A percentile compares a stretch with the other conserved stretches of the same genome.
phyloP scores from a whole-genome alignment of 805 yeast species.

The Blastobotrys peoriensis region DNA sequence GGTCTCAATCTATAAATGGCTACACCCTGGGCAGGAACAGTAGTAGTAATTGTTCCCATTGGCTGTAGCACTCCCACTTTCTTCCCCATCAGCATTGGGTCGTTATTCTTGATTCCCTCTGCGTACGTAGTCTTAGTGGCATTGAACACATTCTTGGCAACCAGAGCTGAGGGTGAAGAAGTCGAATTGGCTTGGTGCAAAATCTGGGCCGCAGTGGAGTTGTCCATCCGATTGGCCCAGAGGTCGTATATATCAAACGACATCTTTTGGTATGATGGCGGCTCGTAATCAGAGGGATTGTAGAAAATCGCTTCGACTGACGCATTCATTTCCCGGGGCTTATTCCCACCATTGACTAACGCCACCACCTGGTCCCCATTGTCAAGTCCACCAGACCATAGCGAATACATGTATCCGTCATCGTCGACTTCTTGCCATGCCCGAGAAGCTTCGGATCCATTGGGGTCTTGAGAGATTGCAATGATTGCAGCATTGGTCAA shows the following conservation, averaged over 20 bases:
- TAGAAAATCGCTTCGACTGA: slow-evolving; percentile 3
- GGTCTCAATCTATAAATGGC: not conserved
- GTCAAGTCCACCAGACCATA: slow-evolving; percentile 7
- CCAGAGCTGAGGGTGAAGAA: too few relatives aligned
- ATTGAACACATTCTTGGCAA: too few relatives aligned
- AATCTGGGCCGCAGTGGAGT: too few relatives aligned
- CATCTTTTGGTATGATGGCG: not conserved
- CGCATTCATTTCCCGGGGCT: not conserved
- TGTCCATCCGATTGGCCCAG: slow-evolving; percentile 4
- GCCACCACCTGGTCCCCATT: slow-evolving; percentile 8
- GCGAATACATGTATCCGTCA: slow-evolving; percentile 1
- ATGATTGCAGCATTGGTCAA: slow-evolving; percentile 13
- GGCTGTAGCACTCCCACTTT: not conserved
- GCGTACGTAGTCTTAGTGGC: slow-evolving; percentile 4
- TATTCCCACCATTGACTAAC: slow-evolving; percentile 2
- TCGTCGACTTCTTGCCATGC: not conserved
- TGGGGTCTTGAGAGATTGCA: slow-evolving; percentile 23
- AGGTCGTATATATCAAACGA: slow-evolving; percentile 7
- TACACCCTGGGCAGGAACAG: not conserved
- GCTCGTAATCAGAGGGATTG: too few relatives aligned
- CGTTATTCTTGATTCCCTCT: slow-evolving; percentile 1
- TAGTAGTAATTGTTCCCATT: not conserved
- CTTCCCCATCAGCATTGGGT: not conserved
- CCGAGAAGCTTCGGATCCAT: slow-evolving; percentile 5
- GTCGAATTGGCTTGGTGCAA: too few relatives aligned